phyloP scores from a whole-genome alignment of 2,329 filamentous ascomycete species.

The Apiospora aurea region DNA sequence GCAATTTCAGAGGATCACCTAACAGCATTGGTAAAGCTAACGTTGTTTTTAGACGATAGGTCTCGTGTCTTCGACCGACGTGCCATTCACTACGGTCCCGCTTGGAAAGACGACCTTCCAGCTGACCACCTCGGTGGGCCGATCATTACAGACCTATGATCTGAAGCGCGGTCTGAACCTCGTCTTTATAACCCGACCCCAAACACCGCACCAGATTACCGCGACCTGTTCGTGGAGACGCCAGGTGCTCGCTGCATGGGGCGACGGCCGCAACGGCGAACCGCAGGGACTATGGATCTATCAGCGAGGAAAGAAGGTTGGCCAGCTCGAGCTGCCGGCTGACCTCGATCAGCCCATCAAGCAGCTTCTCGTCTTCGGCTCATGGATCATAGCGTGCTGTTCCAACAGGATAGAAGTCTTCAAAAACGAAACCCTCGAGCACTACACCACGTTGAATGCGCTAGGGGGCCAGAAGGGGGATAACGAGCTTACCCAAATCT shows the following conservation, averaged over 20 bases:
- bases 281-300: slow-evolving; percentile 85
- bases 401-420: slow-evolving; percentile 83
- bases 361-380: slow-evolving; percentile 83
- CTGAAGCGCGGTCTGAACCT: slow-evolving; percentile 88
- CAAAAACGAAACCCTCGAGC: slow-evolving; percentile 82
- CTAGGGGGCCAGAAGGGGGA: slow-evolving; percentile 63
- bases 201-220: slow-evolving; percentile 86
- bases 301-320: slow-evolving; percentile 86
- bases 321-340: slow-evolving; percentile 72
- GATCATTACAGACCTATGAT: slow-evolving; percentile 94
- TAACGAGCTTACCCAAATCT: slow-evolving; percentile 78
- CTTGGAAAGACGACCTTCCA: slow-evolving; percentile 96
- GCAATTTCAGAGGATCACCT: not conserved
- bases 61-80: slow-evolving; percentile 86
- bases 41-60: slow-evolving; percentile 75
- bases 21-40: slow-evolving; percentile 24
- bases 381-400: slow-evolving; percentile 87
- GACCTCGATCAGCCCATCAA: slow-evolving; percentile 75
- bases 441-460: slow-evolving; percentile 84
- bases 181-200: slow-evolving; percentile 90
- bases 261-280: slow-evolving; percentile 60
- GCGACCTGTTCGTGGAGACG: slow-evolving; percentile 89
- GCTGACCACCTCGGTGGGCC: slow-evolving; percentile 92
- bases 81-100: slow-evolving; percentile 89
- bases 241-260: slow-evolving; percentile 89